phyloP scores from a whole-genome alignment of 1,139 yeast genomes.

The Magnusiomyces magnusii region DNA sequence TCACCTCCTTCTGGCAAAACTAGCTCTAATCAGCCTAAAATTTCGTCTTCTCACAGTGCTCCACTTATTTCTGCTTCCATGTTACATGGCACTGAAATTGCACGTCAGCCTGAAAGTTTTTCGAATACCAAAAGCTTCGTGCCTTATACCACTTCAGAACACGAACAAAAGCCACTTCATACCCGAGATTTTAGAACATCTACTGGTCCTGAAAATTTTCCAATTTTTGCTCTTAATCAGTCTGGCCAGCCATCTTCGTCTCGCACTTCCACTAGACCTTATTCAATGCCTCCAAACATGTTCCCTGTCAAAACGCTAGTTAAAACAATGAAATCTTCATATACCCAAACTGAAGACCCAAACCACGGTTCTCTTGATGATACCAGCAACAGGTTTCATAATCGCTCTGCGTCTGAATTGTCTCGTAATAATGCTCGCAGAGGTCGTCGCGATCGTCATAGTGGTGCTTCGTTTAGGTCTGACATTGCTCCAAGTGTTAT shows the following conservation, averaged over 20 bases:
- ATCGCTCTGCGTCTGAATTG: background rate
- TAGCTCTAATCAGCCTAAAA: background rate
- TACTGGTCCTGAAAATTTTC: background rate
- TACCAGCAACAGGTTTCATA: background rate
- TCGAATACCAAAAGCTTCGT: background rate
- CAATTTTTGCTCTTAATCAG: background rate
- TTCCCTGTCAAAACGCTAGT: background rate
- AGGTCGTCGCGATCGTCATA: background rate
- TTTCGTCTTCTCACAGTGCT: background rate
- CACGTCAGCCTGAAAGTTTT: background rate
- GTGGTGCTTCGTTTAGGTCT: background rate
- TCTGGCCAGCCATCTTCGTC: background rate
- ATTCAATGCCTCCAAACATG: background rate
- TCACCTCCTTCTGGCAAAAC: background rate
- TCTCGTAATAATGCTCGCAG: background rate
- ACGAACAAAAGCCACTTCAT: too few relatives aligned
- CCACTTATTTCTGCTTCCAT: background rate
- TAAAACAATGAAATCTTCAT: too few relatives aligned
- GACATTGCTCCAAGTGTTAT: background rate
- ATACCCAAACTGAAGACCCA: background rate
- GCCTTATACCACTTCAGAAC: too few relatives aligned
- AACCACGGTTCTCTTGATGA: background rate
- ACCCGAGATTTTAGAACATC: conserved; percentile 6
- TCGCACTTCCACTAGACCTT: background rate
- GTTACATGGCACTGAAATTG: background rate